Percentiles rank a stretch among this genome's conserved stretches.
These are phyloP conservation scores for Brassica hybrid DNA, from an alignment of 441 rosid species.

Conservation along the genomic window DNA sequence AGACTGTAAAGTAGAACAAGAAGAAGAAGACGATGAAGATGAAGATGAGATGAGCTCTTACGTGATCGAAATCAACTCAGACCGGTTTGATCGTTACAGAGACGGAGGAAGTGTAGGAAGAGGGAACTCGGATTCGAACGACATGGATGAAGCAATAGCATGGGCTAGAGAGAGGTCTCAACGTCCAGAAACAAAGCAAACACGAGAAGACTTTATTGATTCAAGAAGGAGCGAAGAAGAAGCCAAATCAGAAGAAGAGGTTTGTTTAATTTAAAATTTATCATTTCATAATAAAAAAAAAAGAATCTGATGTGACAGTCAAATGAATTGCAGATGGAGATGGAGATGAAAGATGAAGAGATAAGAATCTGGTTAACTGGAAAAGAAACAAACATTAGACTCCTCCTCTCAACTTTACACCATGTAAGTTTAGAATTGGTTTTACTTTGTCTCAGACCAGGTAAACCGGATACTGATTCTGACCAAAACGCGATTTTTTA, in stretches of 20 bases:
- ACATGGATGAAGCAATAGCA: constrained; percentile 90
- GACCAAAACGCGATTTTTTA: constrained; percentile 10
- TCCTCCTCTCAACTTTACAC: constrained; percentile 80
- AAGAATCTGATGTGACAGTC: constrained; percentile 7
- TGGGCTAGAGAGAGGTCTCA: constrained; percentile 92
- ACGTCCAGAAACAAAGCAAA: constrained; percentile 41
- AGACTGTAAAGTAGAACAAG: constrained; percentile 18
- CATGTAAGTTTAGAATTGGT: constrained; percentile 47
- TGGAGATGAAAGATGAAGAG: constrained; percentile 74
- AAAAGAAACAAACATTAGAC: constrained; percentile 70
- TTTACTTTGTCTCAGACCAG: neutral
- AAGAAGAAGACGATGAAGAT: constrained; percentile 46
- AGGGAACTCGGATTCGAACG: constrained; percentile 57
- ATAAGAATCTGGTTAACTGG: constrained; percentile 76
- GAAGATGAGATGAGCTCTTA: constrained; percentile 81
- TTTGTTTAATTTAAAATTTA: constrained; percentile 40
- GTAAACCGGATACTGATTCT: constrained; percentile 9
- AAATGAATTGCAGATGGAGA: constrained; percentile 46
- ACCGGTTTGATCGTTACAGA: constrained; percentile 65
- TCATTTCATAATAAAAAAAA: neutral
- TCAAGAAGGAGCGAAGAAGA: constrained; percentile 47
- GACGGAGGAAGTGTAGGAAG: constrained; percentile 43
- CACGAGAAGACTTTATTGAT: constrained; percentile 51
- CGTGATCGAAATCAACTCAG: constrained; percentile 85
- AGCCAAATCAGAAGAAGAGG: constrained; percentile 58